These are phyloP conservation scores for Nannochloris sp. DNA, from an alignment of 139 green algal genomes.

Conservation along the genomic window DNA sequence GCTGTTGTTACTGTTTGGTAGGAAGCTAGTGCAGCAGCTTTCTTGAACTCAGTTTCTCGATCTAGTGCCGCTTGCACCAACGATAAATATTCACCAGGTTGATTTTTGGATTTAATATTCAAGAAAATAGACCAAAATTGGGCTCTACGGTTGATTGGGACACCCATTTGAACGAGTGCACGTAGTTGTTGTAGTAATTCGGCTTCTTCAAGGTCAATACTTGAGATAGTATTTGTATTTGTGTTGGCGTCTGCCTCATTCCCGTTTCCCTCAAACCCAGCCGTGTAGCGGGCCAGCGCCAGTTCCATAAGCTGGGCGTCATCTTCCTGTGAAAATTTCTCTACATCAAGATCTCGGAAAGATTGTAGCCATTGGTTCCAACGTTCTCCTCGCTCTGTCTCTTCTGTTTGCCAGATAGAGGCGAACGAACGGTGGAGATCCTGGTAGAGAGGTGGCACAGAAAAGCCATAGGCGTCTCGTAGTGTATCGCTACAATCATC, in stretches of 20 bases:
- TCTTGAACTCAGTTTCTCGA: too few species aligned
- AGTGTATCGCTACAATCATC: neutral
- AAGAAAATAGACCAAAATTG: conserved; percentile 53
- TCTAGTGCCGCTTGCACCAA: too few species aligned
- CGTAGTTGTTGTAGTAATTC: conserved; percentile 28
- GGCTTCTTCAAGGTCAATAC: too few species aligned
- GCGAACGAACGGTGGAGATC: conserved; percentile 32
- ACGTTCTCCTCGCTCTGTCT: conserved; percentile 38
- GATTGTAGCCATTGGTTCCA: conserved; percentile 14
- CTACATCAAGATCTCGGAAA: neutral
- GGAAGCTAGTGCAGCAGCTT: too few species aligned
- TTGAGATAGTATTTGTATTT: too few species aligned
- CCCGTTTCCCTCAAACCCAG: neutral
- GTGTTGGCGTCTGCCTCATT: too few species aligned
- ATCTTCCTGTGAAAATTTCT: neutral
- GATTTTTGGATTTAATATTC: conserved; percentile 23
- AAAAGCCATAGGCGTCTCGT: conserved; percentile 30
- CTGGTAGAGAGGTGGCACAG: conserved; percentile 29
- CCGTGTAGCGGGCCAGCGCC: neutral
- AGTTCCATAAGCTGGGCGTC: conserved; percentile 1
- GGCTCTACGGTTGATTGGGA: conserved; percentile 27
- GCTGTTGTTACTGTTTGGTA: too few species aligned
- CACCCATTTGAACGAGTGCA: conserved; percentile 41
- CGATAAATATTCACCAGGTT: conserved; percentile 46
- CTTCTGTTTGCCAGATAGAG: conserved; percentile 45